phyloP scores from a whole-genome alignment of 2,329 filamentous ascomycete species.

The Diaporthe ilicicola region DNA sequence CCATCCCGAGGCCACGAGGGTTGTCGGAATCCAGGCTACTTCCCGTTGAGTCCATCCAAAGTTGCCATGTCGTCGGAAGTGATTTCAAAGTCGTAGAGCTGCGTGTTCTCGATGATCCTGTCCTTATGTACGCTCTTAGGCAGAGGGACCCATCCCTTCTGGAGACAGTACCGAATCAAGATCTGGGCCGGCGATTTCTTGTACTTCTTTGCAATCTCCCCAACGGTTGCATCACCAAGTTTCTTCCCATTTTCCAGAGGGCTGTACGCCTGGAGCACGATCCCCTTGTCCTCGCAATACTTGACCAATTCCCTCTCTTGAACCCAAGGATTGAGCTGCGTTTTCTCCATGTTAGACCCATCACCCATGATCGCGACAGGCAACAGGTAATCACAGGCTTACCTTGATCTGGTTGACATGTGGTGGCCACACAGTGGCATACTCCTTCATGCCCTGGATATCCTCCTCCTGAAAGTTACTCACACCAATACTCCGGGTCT shows the following conservation, averaged over 20 bases:
- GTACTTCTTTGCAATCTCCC: constrained; percentile 65
- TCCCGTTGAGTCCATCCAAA: constrained; percentile 17
- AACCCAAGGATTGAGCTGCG: constrained; percentile 70
- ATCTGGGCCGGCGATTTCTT: constrained; percentile 70
- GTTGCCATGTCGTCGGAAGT: constrained; percentile 62
- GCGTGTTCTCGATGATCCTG: constrained; percentile 67
- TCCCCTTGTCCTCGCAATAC: constrained; percentile 61
- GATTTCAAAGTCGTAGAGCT: constrained; percentile 69
- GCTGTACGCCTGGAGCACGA: constrained; percentile 62
- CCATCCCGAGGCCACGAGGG: not conserved
- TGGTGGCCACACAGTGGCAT: constrained; percentile 27
- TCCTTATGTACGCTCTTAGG: constrained; percentile 71
- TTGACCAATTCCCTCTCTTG: constrained; percentile 66
- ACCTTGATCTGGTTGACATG: constrained; percentile 29
- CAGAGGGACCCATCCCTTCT: constrained; percentile 74
- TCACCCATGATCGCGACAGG: too few relatives aligned
- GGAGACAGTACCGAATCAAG: constrained; percentile 73
- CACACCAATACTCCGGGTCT: constrained; percentile 23
- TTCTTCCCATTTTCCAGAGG: constrained; percentile 68
- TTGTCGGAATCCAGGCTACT: not conserved
- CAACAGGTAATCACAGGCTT: not conserved
- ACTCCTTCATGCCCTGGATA: constrained; percentile 28
- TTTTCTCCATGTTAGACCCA: not conserved
- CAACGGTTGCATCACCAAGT: constrained; percentile 65
- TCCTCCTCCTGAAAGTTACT: constrained; percentile 16